These are phyloP conservation scores for Fusarium pseudonygamai DNA, from an alignment of 2,329 filamentous ascomycete genomes.

Conservation along the genomic window DNA sequence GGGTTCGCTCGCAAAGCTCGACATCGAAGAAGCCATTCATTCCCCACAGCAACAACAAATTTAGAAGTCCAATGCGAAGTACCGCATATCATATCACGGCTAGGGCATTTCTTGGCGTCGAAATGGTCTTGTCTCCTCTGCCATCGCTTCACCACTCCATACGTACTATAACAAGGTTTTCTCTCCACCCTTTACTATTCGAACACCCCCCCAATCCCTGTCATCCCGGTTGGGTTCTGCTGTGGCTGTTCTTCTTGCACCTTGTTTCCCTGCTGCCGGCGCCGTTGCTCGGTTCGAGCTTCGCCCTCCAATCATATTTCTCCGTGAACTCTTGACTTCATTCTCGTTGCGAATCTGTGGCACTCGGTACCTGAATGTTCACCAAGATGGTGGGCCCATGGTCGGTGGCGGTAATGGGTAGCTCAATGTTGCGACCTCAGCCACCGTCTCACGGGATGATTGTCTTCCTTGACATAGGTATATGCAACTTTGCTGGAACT, in stretches of 20 bases:
- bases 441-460: constrained; percentile 20
- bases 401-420: constrained; percentile 26
- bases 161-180: constrained; percentile 5
- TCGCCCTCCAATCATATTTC: constrained; percentile 22
- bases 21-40: constrained; percentile 13
- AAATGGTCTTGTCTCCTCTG: constrained; percentile 19
- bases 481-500: background rate
- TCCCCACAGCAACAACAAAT: constrained; percentile 20
- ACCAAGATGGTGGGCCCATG: constrained; percentile 24
- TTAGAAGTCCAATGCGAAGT: constrained; percentile 21
- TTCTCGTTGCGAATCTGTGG: constrained; percentile 23
- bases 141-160: constrained; percentile 9
- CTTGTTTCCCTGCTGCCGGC: constrained; percentile 29
- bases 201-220: constrained; percentile 6
- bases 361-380: constrained; percentile 37
- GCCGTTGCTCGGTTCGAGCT: constrained; percentile 28
- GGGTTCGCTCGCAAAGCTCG: background rate
- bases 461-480: constrained; percentile 11
- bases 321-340: constrained; percentile 6
- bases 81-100: constrained; percentile 23
- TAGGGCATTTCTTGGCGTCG: constrained; percentile 31
- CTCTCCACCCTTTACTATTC: constrained; percentile 11
- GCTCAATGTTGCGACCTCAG: constrained; percentile 20
- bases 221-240: background rate
- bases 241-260: constrained; percentile 35